Conservation (phyloP, 2,329 filamentous ascomycete genomes). For the Talaromyces sp. region DNA sequence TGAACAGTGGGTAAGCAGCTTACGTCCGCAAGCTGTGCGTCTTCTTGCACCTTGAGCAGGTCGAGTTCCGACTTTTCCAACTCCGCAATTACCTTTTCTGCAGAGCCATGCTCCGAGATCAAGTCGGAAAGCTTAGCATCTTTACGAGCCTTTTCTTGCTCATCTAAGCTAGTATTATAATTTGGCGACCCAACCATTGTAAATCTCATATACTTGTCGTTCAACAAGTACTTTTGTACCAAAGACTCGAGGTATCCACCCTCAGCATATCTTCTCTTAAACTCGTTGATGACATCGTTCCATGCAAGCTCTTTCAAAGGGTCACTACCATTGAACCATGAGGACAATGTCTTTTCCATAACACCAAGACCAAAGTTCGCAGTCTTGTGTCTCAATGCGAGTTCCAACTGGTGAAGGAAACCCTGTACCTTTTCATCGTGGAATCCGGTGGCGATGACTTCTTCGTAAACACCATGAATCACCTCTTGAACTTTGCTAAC, state of each 20-base stretch:
- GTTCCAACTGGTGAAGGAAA: slow-evolving; percentile 86
- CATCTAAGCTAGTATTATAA: slow-evolving; percentile 68
- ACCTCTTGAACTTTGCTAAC: slow-evolving; percentile 71
- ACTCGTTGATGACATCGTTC: slow-evolving; percentile 81
- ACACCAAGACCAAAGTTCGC: slow-evolving; percentile 90
- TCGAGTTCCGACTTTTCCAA: slow-evolving; percentile 76
- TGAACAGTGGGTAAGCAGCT: slow-evolving; percentile 84
- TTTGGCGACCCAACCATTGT: slow-evolving; percentile 84
- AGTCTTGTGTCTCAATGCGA: slow-evolving; percentile 93
- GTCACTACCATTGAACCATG: slow-evolving; percentile 94
- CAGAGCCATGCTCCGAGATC: slow-evolving; percentile 63
- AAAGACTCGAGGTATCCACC: slow-evolving; percentile 79
- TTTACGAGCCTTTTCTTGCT: slow-evolving; percentile 74
- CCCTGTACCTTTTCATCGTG: slow-evolving; percentile 88
- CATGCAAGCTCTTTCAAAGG: slow-evolving; percentile 87
- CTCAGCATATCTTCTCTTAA: slow-evolving; percentile 70
- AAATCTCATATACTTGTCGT: slow-evolving; percentile 81
- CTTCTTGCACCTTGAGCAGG: slow-evolving; percentile 76
- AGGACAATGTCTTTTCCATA: slow-evolving; percentile 80
- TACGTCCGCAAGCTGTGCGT: slow-evolving; percentile 77
- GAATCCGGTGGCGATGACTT: slow-evolving; percentile 72
- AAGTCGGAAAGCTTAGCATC: slow-evolving; percentile 68
- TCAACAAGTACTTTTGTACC: slow-evolving; percentile 84
- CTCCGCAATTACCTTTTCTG: slow-evolving; percentile 65
- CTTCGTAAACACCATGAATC: slow-evolving; percentile 67